phyloP scores from a whole-genome alignment of 2,329 filamentous ascomycete genomes.

The Exophiala spinifera region DNA sequence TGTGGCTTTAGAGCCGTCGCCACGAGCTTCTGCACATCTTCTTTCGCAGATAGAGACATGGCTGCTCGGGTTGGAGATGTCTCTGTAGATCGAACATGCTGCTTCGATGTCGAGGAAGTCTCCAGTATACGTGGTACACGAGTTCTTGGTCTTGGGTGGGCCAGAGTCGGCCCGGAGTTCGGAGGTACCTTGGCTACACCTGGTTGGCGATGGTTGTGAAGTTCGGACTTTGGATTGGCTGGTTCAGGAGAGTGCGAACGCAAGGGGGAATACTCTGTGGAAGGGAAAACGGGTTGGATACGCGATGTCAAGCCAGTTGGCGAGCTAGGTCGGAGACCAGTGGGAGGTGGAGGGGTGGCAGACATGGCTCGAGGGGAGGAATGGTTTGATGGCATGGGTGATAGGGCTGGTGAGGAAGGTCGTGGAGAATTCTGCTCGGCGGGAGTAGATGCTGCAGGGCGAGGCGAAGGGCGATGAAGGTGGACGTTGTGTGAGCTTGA shows the following conservation, averaged over 20 bases:
- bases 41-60: constrained; percentile 79
- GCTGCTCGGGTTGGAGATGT: constrained; percentile 63
- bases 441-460: constrained; percentile 32
- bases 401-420: constrained; percentile 43
- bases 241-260: constrained; percentile 44
- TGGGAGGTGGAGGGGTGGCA: constrained; percentile 41
- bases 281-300: constrained; percentile 71
- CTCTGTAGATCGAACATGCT: constrained; percentile 54
- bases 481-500: constrained; percentile 38
- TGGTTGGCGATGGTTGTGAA: constrained; percentile 1
- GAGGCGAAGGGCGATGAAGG: constrained; percentile 25
- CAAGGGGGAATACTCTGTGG: constrained; percentile 69
- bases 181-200: constrained; percentile 2
- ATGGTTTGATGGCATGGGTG: constrained; percentile 39
- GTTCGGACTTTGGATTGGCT: constrained; percentile 5
- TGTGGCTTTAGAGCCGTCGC: constrained; percentile 76
- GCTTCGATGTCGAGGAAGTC: constrained; percentile 38
- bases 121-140: constrained; percentile 29
- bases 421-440: constrained; percentile 40
- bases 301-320: constrained; percentile 67
- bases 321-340: constrained; percentile 56
- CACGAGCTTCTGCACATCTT: constrained; percentile 85
- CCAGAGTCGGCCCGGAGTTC: constrained; percentile 14
- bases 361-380: constrained; percentile 41
- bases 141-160: constrained; percentile 26